Base-by-base conservation (phyloP, 768 basidiomycete genomes). In the Serendipita vermifera region DNA sequence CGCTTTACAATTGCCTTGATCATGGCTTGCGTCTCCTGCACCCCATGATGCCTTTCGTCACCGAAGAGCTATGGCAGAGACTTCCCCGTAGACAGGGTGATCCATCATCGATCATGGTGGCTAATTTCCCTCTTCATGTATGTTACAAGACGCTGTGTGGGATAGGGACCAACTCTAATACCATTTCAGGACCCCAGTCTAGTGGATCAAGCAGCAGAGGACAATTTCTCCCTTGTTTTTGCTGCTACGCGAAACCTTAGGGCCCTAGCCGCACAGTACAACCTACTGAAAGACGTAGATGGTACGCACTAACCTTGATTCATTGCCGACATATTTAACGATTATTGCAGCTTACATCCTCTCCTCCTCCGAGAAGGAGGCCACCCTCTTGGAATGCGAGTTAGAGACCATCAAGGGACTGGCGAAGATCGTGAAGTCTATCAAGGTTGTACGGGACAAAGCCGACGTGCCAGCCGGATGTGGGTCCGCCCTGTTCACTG, bases 21-120 rank as follows among this genome's bases (percentile, higher is more conserved):
- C 71, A 83, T 59, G 96, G 93, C 7, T 74, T 99, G 55, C 81
- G 85, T 17, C 74, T 99, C 2, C 75, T 98, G 1, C 96, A 98
- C 68, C 96, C 96, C 0, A 92, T 98, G 73, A 99, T 98, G 96
- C 96, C 96, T 1, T 99, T 87, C 69, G 88, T 99, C 31, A 97
- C 96, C 3, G 96, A 99, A 70, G 96, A 98, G 68, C 73, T 99
- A 9, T 99, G 96, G 96, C 96, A 99, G 68, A 81, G 96, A 27
- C 74, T 99, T 2, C 92, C 93, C 0, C 76, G 93, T 15, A 75
- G 92, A 58, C 80, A 84, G 1, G 83, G 83, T 36, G 92, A 97
- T 66, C 61, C 75, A 6, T 87, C 85, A 7, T 90, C 90, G 0
- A 91, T 99, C 67, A 93, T 93, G 88, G 70, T 98, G 17, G 77